Evolutionary conservation across 495 filamentous ascomycete species (phyloP).

Genomic region (Xylaria palmicola): DNA sequence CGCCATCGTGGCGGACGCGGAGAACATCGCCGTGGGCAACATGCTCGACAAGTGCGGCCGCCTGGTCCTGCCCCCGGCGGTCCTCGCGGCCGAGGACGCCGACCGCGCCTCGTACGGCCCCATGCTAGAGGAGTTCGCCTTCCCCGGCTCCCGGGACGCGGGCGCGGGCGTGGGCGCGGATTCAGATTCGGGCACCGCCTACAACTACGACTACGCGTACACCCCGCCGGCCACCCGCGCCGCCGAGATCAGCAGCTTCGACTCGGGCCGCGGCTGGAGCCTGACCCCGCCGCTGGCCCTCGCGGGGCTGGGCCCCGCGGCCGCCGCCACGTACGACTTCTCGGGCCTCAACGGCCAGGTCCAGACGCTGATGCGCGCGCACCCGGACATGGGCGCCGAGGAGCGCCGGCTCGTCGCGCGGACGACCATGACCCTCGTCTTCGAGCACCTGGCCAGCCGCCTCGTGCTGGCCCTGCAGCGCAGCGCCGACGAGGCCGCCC

Average conservation of each 20-base stretch:
- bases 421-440: slow-evolving; percentile 73
- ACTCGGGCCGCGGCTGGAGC: slow-evolving; percentile 27
- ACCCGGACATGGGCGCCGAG: slow-evolving; percentile 28
- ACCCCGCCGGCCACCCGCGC: slow-evolving; percentile 50
- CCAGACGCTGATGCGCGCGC: slow-evolving; percentile 26
- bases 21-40: slow-evolving; percentile 80
- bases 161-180: no score
- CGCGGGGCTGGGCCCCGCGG: slow-evolving; percentile 1
- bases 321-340: slow-evolving; percentile 32
- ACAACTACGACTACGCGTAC: slow-evolving; percentile 53
- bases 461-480: slow-evolving; percentile 61
- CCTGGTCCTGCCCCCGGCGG: slow-evolving; percentile 60
- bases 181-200: no score
- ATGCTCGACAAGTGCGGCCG: slow-evolving; percentile 82
- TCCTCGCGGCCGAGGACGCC: slow-evolving; percentile 33
- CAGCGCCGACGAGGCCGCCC: background rate
- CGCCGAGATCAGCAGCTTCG: slow-evolving; percentile 47
- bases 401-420: slow-evolving; percentile 66
- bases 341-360: slow-evolving; percentile 36
- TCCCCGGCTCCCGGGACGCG: slow-evolving; percentile 47
- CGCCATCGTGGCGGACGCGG: slow-evolving; percentile 64
- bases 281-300: slow-evolving; percentile 35
- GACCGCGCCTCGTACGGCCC: slow-evolving; percentile 74
- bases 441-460: slow-evolving; percentile 80
- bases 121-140: slow-evolving; percentile 74